Conservation (phyloP, 73 alveolate species). For the Loxodes magnus region DNA sequence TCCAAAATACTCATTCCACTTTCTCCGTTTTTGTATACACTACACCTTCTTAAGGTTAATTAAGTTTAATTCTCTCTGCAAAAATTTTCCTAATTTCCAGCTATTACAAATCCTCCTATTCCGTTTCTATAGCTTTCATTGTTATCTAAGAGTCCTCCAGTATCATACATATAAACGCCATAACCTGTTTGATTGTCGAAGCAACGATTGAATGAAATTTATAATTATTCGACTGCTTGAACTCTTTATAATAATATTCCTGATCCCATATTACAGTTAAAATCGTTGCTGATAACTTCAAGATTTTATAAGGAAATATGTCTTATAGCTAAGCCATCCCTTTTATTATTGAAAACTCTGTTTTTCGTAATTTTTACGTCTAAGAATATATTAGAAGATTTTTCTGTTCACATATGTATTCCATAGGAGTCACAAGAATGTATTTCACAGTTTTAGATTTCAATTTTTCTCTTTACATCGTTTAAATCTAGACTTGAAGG, state of each 20-base stretch:
- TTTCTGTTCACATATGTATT: not conserved
- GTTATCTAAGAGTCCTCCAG: constrained; percentile 8
- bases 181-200: constrained; percentile 9
- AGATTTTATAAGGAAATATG: not conserved
- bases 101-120: constrained; percentile 18
- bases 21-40: constrained; percentile 5
- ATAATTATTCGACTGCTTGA: not conserved
- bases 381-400: not conserved
- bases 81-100: not conserved
- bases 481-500: no score
- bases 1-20: constrained; percentile 17
- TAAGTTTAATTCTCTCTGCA: not conserved
- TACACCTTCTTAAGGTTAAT: not conserved
- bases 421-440: constrained; percentile 13
- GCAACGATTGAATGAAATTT: not conserved
- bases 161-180: constrained; percentile 11
- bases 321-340: constrained; percentile 8
- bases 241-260: constrained; percentile 9
- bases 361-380: not conserved
- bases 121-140: constrained; percentile 7
- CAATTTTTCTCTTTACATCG: not conserved
- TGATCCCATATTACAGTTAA: not conserved
- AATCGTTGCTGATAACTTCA: not conserved
- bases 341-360: not conserved
- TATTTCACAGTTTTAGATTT: constrained; percentile 10